These are phyloP conservation scores for Inosperma sp. DNA, from an alignment of 768 basidiomycete genomes.

Conservation along the genomic window DNA sequence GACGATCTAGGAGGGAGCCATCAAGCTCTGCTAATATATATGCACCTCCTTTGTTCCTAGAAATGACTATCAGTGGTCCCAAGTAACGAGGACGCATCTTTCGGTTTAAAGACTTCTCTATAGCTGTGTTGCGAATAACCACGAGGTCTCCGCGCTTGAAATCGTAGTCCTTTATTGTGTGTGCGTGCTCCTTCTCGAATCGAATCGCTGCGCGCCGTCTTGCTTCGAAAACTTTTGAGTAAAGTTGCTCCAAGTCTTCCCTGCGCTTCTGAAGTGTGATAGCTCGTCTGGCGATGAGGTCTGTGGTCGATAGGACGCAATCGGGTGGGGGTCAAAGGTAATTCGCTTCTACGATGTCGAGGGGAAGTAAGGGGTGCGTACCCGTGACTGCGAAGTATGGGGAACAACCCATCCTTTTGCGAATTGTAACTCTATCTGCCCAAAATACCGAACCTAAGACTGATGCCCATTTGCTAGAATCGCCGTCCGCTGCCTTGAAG, in stretches of 20 bases:
- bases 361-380: constrained; percentile 22
- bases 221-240: constrained; percentile 12
- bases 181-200: no score
- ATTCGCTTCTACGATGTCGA: constrained; percentile 6
- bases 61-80: no score
- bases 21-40: no score
- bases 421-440: constrained; percentile 28
- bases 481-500: constrained; percentile 22
- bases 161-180: no score
- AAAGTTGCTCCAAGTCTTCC: constrained; percentile 12
- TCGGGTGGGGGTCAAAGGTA: constrained; percentile 13
- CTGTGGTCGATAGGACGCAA: constrained; percentile 16
- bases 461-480: constrained; percentile 27
- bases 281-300: constrained; percentile 20
- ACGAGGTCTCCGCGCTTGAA: no score
- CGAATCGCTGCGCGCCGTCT: constrained; percentile 10
- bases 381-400: constrained; percentile 30
- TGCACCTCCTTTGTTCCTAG: no score
- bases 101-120: no score
- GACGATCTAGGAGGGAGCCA: no score
- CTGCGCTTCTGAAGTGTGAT: constrained; percentile 18
- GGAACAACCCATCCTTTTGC: constrained; percentile 24
- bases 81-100: no score
- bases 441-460: constrained; percentile 23
- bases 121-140: no score